phyloP scores from a whole-genome alignment of 148 eudicot genomes.

The Suaeda aralocaspica region DNA sequence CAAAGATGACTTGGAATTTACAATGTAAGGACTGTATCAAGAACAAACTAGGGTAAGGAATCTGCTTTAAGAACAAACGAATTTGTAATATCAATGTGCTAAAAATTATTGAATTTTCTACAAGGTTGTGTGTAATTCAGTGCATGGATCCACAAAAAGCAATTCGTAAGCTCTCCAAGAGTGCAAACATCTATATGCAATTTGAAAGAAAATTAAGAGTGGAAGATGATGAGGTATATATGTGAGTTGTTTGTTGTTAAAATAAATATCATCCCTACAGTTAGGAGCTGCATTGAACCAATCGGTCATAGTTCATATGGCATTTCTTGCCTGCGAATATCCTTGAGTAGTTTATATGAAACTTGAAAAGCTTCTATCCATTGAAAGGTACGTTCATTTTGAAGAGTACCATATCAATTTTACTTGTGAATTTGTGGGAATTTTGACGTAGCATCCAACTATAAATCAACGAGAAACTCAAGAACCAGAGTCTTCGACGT shows the following conservation, averaged over 20 bases:
- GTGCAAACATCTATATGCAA: conserved; percentile 89
- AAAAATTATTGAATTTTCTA: background rate
- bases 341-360: background rate
- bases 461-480: too few relatives aligned
- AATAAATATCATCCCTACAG: background rate
- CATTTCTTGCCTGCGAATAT: background rate
- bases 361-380: too few relatives aligned
- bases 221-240: conserved; percentile 91
- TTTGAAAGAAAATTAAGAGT: conserved; percentile 58
- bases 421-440: too few relatives aligned
- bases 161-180: conserved; percentile 80
- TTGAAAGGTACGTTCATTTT: too few relatives aligned
- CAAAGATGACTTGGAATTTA: conserved; percentile 85
- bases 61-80: conserved; percentile 1
- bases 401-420: too few relatives aligned
- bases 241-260: background rate
- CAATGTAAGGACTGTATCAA: conserved; percentile 76
- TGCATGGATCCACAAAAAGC: conserved; percentile 76
- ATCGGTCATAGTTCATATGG: background rate
- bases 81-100: background rate
- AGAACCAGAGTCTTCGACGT: too few relatives aligned
- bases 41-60: conserved; percentile 73
- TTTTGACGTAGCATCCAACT: too few relatives aligned
- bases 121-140: conserved; percentile 64
- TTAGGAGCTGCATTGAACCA: too few relatives aligned